Conservation (phyloP, 768 basidiomycete genomes). For the Sarcodon aspratus region DNA sequence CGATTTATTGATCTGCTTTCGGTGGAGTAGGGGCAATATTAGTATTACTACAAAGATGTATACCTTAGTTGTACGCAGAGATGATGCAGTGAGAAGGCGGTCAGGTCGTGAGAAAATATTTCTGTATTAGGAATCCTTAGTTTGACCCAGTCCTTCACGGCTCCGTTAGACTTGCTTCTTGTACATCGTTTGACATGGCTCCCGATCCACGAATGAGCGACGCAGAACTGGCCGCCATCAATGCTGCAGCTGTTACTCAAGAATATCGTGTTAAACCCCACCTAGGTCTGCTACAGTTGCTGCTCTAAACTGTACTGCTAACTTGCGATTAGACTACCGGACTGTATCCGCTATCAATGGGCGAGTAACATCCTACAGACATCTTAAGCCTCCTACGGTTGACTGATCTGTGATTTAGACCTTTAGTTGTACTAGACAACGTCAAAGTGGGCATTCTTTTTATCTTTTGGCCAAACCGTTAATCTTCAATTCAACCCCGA, state of each 20-base stretch:
- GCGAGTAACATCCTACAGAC: constrained; percentile 30
- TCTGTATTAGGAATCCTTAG: too few relatives aligned
- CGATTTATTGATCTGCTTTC: constrained; percentile 28
- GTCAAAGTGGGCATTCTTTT: constrained; percentile 62
- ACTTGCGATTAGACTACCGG: constrained; percentile 61
- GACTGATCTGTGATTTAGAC: constrained; percentile 34
- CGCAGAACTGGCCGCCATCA: constrained; percentile 66
- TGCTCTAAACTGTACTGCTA: not conserved
- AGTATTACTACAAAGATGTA: too few relatives aligned
- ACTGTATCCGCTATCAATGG: constrained; percentile 99
- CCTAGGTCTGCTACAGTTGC: constrained; percentile 40
- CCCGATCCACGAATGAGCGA: constrained; percentile 55
- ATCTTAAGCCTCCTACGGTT: not conserved
- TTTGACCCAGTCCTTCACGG: not conserved
- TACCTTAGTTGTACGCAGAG: too few relatives aligned
- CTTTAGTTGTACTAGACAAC: constrained; percentile 93
- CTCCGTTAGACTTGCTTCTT: not conserved
- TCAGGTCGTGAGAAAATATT: too few relatives aligned
- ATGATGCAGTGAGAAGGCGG: too few relatives aligned
- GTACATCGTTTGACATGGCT: constrained; percentile 19
- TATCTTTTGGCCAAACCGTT: not conserved
- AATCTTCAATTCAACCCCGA: constrained; percentile 2
- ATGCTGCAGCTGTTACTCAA: constrained; percentile 81
- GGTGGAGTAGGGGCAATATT: not conserved
- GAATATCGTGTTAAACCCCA: constrained; percentile 86